Conservation (phyloP, 768 basidiomycete species). For the Hemileccinum rubropunctum region DNA sequence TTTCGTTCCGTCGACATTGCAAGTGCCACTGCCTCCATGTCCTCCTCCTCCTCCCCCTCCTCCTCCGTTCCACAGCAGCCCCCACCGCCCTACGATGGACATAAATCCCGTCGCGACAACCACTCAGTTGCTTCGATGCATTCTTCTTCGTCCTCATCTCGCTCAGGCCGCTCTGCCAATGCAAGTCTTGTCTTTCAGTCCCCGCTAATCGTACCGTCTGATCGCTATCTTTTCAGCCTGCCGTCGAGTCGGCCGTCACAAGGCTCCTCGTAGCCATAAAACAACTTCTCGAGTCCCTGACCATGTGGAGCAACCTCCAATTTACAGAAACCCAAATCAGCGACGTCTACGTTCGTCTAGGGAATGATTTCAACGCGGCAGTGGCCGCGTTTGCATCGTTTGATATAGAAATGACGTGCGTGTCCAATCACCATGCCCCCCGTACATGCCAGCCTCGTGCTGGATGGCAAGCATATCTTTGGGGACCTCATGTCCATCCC, state of each 20-base stretch:
- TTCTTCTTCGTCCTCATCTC: slow-evolving; percentile 33
- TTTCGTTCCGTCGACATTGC: not conserved
- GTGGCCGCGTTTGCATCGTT: slow-evolving; percentile 84
- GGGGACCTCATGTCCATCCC: slow-evolving; percentile 90
- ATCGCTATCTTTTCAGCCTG: slow-evolving; percentile 44
- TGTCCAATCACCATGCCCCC: slow-evolving; percentile 21
- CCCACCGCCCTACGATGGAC: slow-evolving; percentile 26
- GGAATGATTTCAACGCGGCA: slow-evolving; percentile 96
- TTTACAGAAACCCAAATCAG: slow-evolving; percentile 82
- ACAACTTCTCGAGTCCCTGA: slow-evolving; percentile 86
- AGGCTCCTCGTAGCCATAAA: slow-evolving; percentile 93
- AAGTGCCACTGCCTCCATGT: slow-evolving; percentile 14
- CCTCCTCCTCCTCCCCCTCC: slow-evolving; percentile 6
- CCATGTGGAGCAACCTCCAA: slow-evolving; percentile 74
- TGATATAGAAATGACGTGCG: slow-evolving; percentile 90
- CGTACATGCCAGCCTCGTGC: slow-evolving; percentile 10
- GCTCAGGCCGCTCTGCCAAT: slow-evolving; percentile 21
- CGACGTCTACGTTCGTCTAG: slow-evolving; percentile 94
- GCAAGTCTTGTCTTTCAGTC: slow-evolving; percentile 17
- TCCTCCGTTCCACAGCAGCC: slow-evolving; percentile 11
- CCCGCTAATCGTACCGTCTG: slow-evolving; percentile 4
- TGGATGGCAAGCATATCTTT: slow-evolving; percentile 13
- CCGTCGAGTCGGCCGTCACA: slow-evolving; percentile 89
- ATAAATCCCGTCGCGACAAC: slow-evolving; percentile 52
- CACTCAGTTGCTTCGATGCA: slow-evolving; percentile 49